Evolutionary conservation across 768 basidiomycete species (phyloP), one percentile per base, ranked within the genome.

Genomic region (Exidia glandulosa): DNA sequence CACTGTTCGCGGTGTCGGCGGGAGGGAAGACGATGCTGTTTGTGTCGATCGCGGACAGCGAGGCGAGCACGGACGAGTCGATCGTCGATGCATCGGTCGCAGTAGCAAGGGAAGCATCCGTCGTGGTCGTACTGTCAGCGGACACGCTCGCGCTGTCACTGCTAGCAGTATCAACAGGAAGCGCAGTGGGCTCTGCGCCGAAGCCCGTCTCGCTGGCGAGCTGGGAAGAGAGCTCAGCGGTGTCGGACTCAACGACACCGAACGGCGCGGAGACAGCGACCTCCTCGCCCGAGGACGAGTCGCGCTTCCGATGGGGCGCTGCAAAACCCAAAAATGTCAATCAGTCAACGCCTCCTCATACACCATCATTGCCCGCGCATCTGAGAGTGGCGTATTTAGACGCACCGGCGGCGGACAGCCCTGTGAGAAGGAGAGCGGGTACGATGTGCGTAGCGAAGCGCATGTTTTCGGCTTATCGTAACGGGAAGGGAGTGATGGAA

Each of bases 241-340:
- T 70, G 57, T 76, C 75, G n/a, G 80, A 76, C 52, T 77, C 67
- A 45, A 72, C 68, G 59, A 74, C 73, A 55, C 79, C 79, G 62
- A 78, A 69, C 30, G 79, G 77, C 16, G 79, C 76, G 59, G 80
- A 79, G 54, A 81, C 77, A 57, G 76, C 75, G 41, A 66, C 64
- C 58, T 73, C 73, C 16, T 61, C 45, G 14, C 68, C 69, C 57
- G 63, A 61, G 5, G 56, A 63, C 32, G 57, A 58, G 33, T 57
- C 60, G 33, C 41, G 59, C 25, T 33, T 59, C 14, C 3, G 32
- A 30, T 12, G 34, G 33, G 50, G 32, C n/a, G 60, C 57, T 25
- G 60, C 57, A 37, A 47, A 13, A 48, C 19, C 27, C 14, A 58
- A 7, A 13, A 36, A n/a, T n/a, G n/a, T n/a, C n/a, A n/a, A n/a